Conservation (phyloP, 2,329 filamentous ascomycete genomes). For the Teratosphaeria gauchensis region DNA sequence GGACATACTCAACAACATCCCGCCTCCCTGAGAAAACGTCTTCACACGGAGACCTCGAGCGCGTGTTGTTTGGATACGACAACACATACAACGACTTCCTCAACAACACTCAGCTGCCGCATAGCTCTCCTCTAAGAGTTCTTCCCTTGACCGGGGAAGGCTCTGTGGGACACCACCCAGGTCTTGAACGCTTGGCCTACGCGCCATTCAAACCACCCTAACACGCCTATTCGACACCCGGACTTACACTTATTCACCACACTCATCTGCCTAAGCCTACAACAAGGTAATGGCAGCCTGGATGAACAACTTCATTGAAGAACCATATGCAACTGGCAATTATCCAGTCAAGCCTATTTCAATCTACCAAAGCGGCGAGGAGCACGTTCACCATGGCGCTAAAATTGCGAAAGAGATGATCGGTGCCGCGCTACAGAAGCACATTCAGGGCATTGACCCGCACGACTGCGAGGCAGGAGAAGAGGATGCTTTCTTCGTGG, state of each 20-base stretch:
- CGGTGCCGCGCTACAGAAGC: constrained; percentile 74
- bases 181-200: constrained; percentile 69
- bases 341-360: constrained; percentile 13
- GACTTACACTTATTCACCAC: constrained; percentile 1
- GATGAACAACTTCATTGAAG: constrained; percentile 31
- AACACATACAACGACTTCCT: constrained; percentile 44
- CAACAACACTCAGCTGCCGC: constrained; percentile 82
- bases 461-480: constrained; percentile 84
- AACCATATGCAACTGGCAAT: constrained; percentile 29
- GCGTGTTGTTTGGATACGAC: constrained; percentile 34
- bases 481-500: constrained; percentile 97
- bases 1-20: constrained; percentile 39
- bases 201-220: constrained; percentile 95
- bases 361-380: constrained; percentile 15
- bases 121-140: constrained; percentile 97
- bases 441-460: constrained; percentile 73
- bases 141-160: constrained; percentile 99
- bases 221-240: constrained; percentile 38
- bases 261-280: not conserved
- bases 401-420: constrained; percentile 66
- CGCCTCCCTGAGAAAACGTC: constrained; percentile 18
- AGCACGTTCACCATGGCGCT: constrained; percentile 38
- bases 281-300: constrained; percentile 1
- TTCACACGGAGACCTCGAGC: constrained; percentile 28
- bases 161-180: constrained; percentile 80